These are phyloP conservation scores for Alternaria angustiovoidea DNA, from an alignment of 2,329 filamentous ascomycete genomes.

Conservation along the genomic window DNA sequence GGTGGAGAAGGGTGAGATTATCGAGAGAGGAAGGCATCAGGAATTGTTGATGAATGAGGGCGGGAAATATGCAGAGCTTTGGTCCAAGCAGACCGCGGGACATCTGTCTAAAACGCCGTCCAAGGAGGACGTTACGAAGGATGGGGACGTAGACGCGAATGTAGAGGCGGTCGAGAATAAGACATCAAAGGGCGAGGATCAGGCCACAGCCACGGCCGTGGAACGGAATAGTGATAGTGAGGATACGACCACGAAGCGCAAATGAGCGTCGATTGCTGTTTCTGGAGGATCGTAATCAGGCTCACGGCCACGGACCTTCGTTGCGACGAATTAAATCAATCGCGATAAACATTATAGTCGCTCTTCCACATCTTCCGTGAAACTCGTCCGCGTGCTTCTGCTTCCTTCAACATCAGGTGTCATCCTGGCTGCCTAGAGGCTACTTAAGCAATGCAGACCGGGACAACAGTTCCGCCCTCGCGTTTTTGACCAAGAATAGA, in stretches of 20 bases:
- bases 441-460: background rate
- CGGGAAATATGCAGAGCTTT: constrained; percentile 84
- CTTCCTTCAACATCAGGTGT: background rate
- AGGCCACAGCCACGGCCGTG: constrained; percentile 25
- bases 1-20: constrained; percentile 76
- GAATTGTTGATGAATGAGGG: constrained; percentile 71
- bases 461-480: constrained; percentile 7
- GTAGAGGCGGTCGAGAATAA: constrained; percentile 33
- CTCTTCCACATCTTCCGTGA: background rate
- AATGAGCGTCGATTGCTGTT: constrained; percentile 2
- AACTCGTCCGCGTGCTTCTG: background rate
- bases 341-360: background rate
- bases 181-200: constrained; percentile 33
- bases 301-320: background rate
- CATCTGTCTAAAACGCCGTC: constrained; percentile 31
- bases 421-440: background rate
- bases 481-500: background rate
- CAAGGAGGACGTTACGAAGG: constrained; percentile 26
- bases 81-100: constrained; percentile 76
- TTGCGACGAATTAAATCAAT: background rate
- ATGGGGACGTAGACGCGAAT: constrained; percentile 14
- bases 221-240: constrained; percentile 18
- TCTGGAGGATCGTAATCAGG: background rate
- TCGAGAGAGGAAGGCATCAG: constrained; percentile 80
- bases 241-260: constrained; percentile 23